Percentiles rank a stretch among this genome's conserved stretches.
These are phyloP conservation scores for Cyberlindnera americana DNA, from an alignment of 805 yeast species.

Conservation along the genomic window DNA sequence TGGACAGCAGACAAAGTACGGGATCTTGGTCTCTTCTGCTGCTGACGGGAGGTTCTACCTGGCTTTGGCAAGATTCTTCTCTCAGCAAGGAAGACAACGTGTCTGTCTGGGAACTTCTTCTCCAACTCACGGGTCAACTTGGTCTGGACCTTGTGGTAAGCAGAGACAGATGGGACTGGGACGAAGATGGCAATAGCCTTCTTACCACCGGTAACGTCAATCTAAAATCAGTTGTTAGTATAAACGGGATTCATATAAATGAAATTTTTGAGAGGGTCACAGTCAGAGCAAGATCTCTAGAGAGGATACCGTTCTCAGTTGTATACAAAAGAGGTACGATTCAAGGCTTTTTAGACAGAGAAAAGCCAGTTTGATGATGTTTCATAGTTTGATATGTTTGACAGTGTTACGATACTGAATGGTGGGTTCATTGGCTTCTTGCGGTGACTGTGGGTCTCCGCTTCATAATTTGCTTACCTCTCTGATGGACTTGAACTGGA, in stretches of 20 bases:
- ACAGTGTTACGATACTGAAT: no score
- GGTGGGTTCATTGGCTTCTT: background rate
- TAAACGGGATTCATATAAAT: background rate
- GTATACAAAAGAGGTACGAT: conserved; percentile 6
- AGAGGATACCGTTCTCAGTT: conserved; percentile 7
- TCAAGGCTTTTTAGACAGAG: conserved; percentile 9
- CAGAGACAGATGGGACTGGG: conserved; percentile 90
- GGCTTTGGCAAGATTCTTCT: conserved; percentile 99
- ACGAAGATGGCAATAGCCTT: conserved; percentile 97
- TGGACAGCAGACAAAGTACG: conserved; percentile 99
- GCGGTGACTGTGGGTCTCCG: background rate
- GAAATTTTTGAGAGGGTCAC: conserved; percentile 2
- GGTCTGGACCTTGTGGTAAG: conserved; percentile 96
- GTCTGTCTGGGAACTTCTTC: conserved; percentile 99
- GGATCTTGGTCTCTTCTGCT: conserved; percentile 99
- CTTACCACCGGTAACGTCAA: conserved; percentile 97
- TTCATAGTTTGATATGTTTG: no score
- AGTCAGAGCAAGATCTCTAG: conserved; percentile 6
- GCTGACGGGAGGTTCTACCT: conserved; percentile 89
- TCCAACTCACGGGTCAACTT: conserved; percentile 99
- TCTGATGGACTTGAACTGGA: conserved; percentile 97
- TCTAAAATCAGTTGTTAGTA: conserved; percentile 36
- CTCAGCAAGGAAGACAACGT: conserved; percentile 98
- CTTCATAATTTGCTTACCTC: conserved; percentile 48
- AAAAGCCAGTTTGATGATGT: no score